Evolutionary conservation across 2,329 filamentous ascomycete species (phyloP), one percentile per base, ranked within the genome.

Genomic region (Aspergillus sp.): DNA sequence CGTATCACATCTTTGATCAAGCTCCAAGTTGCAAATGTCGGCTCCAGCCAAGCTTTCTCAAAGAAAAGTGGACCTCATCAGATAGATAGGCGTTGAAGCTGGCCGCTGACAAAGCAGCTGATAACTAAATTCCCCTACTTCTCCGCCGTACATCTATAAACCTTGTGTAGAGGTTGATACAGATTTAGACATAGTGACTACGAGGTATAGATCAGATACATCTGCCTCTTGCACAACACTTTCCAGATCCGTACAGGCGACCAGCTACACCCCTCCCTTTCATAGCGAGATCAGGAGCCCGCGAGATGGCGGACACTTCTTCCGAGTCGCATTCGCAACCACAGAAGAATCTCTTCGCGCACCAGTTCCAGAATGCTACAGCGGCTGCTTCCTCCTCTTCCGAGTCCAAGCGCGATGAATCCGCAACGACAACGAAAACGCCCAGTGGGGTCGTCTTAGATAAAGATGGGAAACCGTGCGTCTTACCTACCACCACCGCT

Each of bases 381-480:
- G 57, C 66, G n/a, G 64, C 62, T 43, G 43, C 54, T 19, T 54
- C 58, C 7, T 64, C 66, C 4, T 65, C 69, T 6, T 64, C 67
- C 19, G 65, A 68, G 28, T 48, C 70, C 13, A 66, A 68, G 63
- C 68, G 74, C 41, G 65, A 67, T 38, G 64, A 70, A 30, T 38
- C 58, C 7, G 31, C 19, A 41, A 31, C 61, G n/a, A 41, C 54
- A 59, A 63, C 70, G 30, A 73, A 73, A 38, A 66, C 76, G 22
- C 77, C 79, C n/a, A 80, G 78, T 50, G 80, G 80, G n/a, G 77
- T 82, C n/a, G 78, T 82, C 2, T 71, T 83, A 51, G 81, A 77
- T 60, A 80, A 81, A 64, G 79, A 82, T 70, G 81, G 81, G 57
- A 83, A 83, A 69, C 81, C 81, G 81, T 83, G 72, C 38, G 80